Evolutionary conservation across 768 basidiomycete species (phyloP).

Genomic region (Boletellus ananiceps): DNA sequence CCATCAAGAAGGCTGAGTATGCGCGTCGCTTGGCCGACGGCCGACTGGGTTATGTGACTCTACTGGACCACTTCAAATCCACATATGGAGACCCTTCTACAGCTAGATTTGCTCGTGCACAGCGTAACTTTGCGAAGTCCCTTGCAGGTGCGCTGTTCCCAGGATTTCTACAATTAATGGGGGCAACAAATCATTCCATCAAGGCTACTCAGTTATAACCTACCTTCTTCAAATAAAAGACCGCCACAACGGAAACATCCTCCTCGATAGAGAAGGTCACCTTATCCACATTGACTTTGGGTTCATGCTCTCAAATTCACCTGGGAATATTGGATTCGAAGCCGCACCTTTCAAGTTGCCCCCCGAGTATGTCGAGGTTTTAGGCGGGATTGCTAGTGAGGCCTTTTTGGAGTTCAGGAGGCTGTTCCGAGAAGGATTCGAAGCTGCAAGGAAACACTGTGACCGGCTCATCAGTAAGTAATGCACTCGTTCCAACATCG

Average conservation of each 20-base stretch:
- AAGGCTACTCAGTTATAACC: conserved; percentile 93
- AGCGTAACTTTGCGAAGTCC: conserved; percentile 91
- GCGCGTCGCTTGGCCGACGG: conserved; percentile 80
- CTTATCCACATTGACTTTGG: conserved; percentile 98
- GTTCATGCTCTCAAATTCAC: conserved; percentile 95
- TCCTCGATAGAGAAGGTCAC: conserved; percentile 92
- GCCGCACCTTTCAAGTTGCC: conserved; percentile 99
- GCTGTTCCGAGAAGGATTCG: conserved; percentile 90
- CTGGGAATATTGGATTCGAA: conserved; percentile 97
- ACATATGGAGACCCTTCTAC: conserved; percentile 88
- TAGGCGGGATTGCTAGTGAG: conserved; percentile 77
- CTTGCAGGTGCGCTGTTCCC: conserved; percentile 55
- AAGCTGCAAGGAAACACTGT: conserved; percentile 90
- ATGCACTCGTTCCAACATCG: neutral
- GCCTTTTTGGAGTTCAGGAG: conserved; percentile 80
- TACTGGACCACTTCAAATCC: conserved; percentile 88
- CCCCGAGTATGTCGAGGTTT: conserved; percentile 91
- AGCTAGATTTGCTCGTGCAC: conserved; percentile 84
- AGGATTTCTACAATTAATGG: neutral
- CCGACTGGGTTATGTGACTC: conserved; percentile 77
- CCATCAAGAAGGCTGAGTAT: conserved; percentile 98
- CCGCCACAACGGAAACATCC: conserved; percentile 96
- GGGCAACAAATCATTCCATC: neutral
- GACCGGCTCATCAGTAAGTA: conserved; percentile 88
- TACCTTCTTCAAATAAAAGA: conserved; percentile 98